Percentiles rank a stretch among this genome's conserved stretches.
Conservation (phyloP, 768 basidiomycete species). For the Coprinopsis marcescibilis region DNA sequence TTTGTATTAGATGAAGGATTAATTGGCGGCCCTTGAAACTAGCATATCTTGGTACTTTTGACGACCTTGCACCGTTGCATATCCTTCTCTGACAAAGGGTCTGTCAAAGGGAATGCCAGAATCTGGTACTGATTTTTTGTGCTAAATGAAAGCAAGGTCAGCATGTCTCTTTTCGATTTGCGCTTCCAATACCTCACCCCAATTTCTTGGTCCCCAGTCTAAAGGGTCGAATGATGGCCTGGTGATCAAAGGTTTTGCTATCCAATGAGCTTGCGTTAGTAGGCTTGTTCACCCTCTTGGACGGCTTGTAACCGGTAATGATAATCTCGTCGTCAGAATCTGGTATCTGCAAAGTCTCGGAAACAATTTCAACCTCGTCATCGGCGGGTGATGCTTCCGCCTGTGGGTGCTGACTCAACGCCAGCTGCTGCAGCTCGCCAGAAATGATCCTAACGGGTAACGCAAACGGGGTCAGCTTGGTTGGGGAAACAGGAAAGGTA, state of each 20-base stretch:
- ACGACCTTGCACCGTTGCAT: slow-evolving; percentile 45
- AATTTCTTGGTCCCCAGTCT: slow-evolving; percentile 37
- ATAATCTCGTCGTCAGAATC: slow-evolving; percentile 5
- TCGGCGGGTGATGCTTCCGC: too few species aligned
- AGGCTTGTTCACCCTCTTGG: neutral
- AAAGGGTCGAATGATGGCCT: slow-evolving; percentile 38
- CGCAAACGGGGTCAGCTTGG: too few species aligned
- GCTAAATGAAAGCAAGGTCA: slow-evolving; percentile 24
- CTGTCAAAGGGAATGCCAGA: slow-evolving; percentile 70
- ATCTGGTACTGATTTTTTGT: slow-evolving; percentile 68
- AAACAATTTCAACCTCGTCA: too few species aligned
- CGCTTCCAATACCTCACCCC: slow-evolving; percentile 22
- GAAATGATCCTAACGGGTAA: too few species aligned
- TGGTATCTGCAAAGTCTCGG: too few species aligned
- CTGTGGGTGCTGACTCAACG: too few species aligned
- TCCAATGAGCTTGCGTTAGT: neutral
- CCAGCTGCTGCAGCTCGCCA: too few species aligned
- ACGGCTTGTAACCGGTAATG: slow-evolving; percentile 4
- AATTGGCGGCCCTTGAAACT: slow-evolving; percentile 7
- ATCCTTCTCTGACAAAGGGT: slow-evolving; percentile 53
- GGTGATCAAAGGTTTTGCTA: slow-evolving; percentile 9
- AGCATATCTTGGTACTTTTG: slow-evolving; percentile 39
- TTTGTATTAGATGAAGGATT: slow-evolving; percentile 2
- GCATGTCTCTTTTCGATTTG: neutral
- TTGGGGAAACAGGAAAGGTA: too few species aligned